Base-by-base conservation (phyloP, 2,329 filamentous ascomycete species). In the Verticillium isaacii region DNA sequence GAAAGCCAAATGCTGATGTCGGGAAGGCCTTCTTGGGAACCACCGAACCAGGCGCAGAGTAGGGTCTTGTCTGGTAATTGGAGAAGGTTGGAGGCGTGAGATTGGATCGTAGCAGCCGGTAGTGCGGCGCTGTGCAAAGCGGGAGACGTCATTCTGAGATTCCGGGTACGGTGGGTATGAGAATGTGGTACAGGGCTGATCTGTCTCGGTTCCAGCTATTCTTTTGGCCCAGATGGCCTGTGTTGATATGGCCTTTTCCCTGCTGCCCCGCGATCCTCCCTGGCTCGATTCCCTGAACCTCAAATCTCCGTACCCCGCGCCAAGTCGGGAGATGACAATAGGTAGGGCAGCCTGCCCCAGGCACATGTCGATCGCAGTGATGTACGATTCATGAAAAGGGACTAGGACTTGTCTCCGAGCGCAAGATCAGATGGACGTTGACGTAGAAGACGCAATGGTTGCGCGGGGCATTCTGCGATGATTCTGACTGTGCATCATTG, bases 1-100 rank as follows among this genome's bases (percentile, higher is more conserved):
- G 78, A 77, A 0, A 78, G 65, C 62, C 78, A 78, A 57, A 80
- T 78, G 60, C 72, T 75, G 52, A 80, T 79, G 57, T 80, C 78
- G 0, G 76, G 73, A 3, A 73, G 72, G 0, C 78, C 78, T 66
- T 80, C 78, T 62, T 80, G 77, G 0, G 75, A 78, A 1, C 78
- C 78, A 5, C 78, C 78, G 36, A 80, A 80, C 77, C 77, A 80
- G 15, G 69, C 73, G 62, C 78, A 80, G 0, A 80, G 67, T 0
- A 80, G 66, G 3, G 75, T 75, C n/a, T 71, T 72, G 64, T 78
- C 72, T 1, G 72, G 72, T 0, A 80, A 71, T 32, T 74, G 69
- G 11, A 80, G 68, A 11, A 80, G 71, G 61, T 80, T 80, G 12
- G 78, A 80, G 11, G 78, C 78, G 50, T 80, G 78, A 2, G 73